phyloP scores from a whole-genome alignment of 2,329 filamentous ascomycete species.

The Colletotrichum godetiae region DNA sequence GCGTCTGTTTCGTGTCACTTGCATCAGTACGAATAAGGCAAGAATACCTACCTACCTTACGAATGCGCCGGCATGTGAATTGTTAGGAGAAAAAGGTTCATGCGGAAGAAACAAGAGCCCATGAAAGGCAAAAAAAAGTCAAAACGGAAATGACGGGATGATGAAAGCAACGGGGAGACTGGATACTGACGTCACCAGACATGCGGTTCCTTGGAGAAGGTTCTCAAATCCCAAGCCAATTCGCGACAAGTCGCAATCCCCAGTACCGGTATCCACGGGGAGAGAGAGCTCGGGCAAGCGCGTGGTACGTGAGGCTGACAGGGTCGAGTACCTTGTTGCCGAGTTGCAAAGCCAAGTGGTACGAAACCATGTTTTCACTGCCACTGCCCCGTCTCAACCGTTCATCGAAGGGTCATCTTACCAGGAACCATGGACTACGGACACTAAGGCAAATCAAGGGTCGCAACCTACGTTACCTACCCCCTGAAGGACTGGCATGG shows the following conservation, averaged over 20 bases:
- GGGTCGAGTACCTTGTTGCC: not conserved
- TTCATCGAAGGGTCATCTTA: not conserved
- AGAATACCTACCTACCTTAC: not conserved
- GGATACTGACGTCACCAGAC: slow-evolving; percentile 23
- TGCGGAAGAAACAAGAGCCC: slow-evolving; percentile 16
- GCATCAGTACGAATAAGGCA: not conserved
- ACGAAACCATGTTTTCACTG: not conserved
- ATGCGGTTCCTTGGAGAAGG: slow-evolving; percentile 29
- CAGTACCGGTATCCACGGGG: slow-evolving; percentile 1
- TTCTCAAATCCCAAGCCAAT: slow-evolving; percentile 16
- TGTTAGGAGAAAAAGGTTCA: slow-evolving; percentile 15
- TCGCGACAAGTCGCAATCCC: slow-evolving; percentile 22
- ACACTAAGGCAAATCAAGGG: not conserved
- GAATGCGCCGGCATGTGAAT: slow-evolving; percentile 23
- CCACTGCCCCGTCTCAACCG: not conserved
- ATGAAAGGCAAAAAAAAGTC: slow-evolving; percentile 1
- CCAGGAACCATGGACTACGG: not conserved
- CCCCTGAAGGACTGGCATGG: not conserved
- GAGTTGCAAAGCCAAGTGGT: not conserved
- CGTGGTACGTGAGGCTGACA: slow-evolving; percentile 20
- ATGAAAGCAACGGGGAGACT: slow-evolving; percentile 35
- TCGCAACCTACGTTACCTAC: not conserved
- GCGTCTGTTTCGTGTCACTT: slow-evolving; percentile 8
- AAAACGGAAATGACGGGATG: slow-evolving; percentile 44
- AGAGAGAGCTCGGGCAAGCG: slow-evolving; percentile 5